Base-by-base conservation (phyloP, 768 basidiomycete species). In the Tubosaeta sp. region DNA sequence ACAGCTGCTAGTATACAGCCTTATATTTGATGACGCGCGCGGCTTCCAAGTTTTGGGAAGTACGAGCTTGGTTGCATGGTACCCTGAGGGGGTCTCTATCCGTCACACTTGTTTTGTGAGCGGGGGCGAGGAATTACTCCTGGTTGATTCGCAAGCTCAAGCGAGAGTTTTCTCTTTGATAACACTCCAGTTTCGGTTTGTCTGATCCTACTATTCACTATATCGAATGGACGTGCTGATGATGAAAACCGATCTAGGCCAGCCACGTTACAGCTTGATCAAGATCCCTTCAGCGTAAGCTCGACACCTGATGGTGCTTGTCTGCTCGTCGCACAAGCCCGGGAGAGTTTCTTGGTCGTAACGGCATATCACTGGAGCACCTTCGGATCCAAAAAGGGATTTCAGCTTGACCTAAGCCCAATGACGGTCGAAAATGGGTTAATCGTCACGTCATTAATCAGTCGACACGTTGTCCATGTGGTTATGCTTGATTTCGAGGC, bases 221-320 rank as follows among this genome's bases (percentile, higher is more conserved):
- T 29, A 11, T 3, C 13, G 18, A 18, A 8, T 36, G 12, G 7
- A n/a, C 27, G 9, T 4, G 27, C 6, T 9, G 9, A 43, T 62
- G 10, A 61, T 3, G 12, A 12, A 3, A 1, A 7, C 19, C 6
- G 24, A 18, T 16, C 9, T 18, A 81, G 81, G 24, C 76, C 79
- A 11, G 75, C 79, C 0, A 65, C 72, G 0, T 57, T 81, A 5
- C 62, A 72, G n/a, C 64, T 82, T 6, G 52, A 63, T 0, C 53
- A 58, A 14, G 43, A 61, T 4, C 78, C 78, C 0, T 31, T 50
- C 12, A 53, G 52, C 40, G 13, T 61, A 55, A 18, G 67, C 57
- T 73, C 79, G 1, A 73, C 81, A 1, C 79, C 81, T 0, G 81
- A 83, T 54, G 80, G 79, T 0, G 69, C 81, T 18, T 82, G 80